Evolutionary conservation across 148 eudicot species (phyloP).

Genomic region (Hydrangea macrophylla): DNA sequence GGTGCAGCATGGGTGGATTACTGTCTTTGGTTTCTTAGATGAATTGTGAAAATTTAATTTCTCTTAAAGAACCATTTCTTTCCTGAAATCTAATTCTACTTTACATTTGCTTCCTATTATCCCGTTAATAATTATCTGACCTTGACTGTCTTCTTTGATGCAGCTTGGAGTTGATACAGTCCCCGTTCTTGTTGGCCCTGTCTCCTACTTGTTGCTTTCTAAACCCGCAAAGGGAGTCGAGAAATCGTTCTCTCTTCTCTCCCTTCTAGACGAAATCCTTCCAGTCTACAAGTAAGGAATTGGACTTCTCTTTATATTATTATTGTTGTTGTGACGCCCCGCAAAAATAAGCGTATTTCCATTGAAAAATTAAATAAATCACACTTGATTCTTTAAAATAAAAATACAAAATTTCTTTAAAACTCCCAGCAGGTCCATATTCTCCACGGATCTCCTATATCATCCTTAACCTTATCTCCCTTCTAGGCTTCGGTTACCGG

Average conservation of each 20-base stretch:
- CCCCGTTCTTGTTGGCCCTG: conserved; percentile 83
- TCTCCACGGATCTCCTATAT: no score
- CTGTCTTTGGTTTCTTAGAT: neutral
- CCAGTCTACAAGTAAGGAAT: conserved; percentile 75
- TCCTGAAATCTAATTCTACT: no score
- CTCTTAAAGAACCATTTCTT: no score
- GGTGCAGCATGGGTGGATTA: neutral
- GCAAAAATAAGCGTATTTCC: no score
- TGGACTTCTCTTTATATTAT: neutral
- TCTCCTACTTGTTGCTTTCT: conserved; percentile 72
- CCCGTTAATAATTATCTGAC: neutral
- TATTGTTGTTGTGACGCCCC: no score
- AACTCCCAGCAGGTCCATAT: no score
- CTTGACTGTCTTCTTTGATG: conserved; percentile 11
- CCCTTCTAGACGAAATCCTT: conserved; percentile 76
- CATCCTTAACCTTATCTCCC: no score
- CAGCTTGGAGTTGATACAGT: conserved; percentile 90
- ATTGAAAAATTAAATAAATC: no score
- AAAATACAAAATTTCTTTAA: no score
- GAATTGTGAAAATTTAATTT: neutral
- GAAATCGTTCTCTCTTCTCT: conserved; percentile 71
- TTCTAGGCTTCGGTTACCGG: no score
- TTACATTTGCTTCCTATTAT: no score
- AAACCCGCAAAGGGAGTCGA: conserved; percentile 97
- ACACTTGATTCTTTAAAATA: no score